Evolutionary conservation across 441 rosid species (phyloP), one percentile per base, ranked within the genome.

Genomic region (Adansonia rubrostipa): DNA sequence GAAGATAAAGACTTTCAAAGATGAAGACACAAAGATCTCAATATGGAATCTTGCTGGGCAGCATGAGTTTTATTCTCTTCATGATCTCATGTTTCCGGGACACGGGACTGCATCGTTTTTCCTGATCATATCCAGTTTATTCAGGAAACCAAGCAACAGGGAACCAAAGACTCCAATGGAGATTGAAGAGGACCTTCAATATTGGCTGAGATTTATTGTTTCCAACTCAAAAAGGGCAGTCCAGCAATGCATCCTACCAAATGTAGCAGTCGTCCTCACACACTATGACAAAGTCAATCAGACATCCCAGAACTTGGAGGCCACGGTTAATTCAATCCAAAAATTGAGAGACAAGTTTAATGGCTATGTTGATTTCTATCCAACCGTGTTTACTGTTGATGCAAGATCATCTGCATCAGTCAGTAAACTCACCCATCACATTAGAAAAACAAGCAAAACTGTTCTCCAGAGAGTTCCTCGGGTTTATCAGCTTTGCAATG

Each of bases 61-160:
- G 80, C 98, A 96, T n/a, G 97, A 96, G 85, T 90, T 87, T 82
- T 90, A 85, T 73, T 89, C 98, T 60, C 91, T 96, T 70, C 97
- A 96, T 81, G 98, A 96, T 86, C 87, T 96, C 81, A 94, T 96
- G 99, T 96, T 94, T 81, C 97, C 99, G 0, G 92, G 97, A 5
- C 90, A 89, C 63, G 97, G 97, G 5, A 92, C 95, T 51, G 97
- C 98, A 9, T 86, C 92, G 3, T 86, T 85, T 86, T 96, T 96
- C 91, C 79, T 96, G 50, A 88, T 96, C 86, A 77, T 91, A 82
- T 75, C 90, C 71, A 96, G 98, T 83, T 87, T 96, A 87, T 94
- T 89, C 87, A 85, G 86, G 85, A 91, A 88, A 80, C 98, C 95
- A 1, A 89, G 69, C 93, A 93, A 93, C 77, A 88, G 88, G 79